These are phyloP conservation scores for Tricholoma bakamatsutake DNA, from an alignment of 768 basidiomycete species.

Conservation along the genomic window DNA sequence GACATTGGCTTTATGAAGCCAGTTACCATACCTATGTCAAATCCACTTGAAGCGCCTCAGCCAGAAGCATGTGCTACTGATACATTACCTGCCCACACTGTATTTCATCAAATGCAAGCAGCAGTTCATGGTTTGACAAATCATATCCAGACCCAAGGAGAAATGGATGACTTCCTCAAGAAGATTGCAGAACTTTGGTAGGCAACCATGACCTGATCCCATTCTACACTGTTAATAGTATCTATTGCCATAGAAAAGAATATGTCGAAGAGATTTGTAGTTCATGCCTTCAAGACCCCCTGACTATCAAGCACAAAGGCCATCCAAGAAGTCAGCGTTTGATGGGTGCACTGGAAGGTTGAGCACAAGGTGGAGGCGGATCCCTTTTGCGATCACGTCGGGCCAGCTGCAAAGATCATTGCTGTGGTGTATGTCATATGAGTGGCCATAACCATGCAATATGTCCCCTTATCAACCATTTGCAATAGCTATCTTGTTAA, in stretches of 20 bases:
- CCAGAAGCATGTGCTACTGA: not conserved
- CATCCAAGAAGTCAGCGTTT: not conserved
- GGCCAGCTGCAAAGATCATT: not conserved
- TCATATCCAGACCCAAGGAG: not conserved
- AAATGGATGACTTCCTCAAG: not conserved
- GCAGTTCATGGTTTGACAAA: not conserved
- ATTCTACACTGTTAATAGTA: not conserved
- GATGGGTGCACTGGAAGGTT: not conserved
- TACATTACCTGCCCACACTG: not conserved
- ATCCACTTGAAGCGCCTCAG: too few relatives aligned
- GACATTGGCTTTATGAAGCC: too few relatives aligned
- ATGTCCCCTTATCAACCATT: not conserved
- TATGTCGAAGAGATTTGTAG: not conserved
- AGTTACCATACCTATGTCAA: too few relatives aligned
- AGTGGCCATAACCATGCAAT: not conserved
- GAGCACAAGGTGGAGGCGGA: not conserved
- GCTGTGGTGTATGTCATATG: not conserved
- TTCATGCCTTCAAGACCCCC: not conserved
- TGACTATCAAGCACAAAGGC: not conserved
- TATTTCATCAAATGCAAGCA: not conserved
- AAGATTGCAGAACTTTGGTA: not conserved
- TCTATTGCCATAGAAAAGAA: not conserved
- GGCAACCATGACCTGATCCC: not conserved
- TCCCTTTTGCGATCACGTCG: too few relatives aligned
- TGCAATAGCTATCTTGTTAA: not conserved